Evolutionary conservation across 441 rosid species (phyloP).

Genomic region (Brassica hybrid): DNA sequence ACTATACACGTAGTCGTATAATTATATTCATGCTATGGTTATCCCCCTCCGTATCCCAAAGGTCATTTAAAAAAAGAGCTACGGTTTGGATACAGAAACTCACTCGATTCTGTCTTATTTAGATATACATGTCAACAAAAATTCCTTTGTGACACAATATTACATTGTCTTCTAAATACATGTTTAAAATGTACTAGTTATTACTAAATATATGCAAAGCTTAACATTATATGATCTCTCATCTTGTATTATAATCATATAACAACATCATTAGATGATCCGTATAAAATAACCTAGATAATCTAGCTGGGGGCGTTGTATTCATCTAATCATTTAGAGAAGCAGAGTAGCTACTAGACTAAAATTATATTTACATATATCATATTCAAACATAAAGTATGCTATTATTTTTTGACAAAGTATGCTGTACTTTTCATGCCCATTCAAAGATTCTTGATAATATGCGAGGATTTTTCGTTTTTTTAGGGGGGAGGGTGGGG

Average conservation of each 20-base stretch:
- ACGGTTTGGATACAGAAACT: constrained; percentile 42
- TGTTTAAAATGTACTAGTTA: constrained; percentile 21
- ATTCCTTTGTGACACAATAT: constrained; percentile 27
- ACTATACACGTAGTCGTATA: background rate
- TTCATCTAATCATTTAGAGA: constrained; percentile 25
- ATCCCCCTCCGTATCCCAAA: constrained; percentile 29
- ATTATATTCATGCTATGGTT: background rate
- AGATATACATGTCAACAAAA: constrained; percentile 26
- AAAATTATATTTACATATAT: constrained; percentile 1
- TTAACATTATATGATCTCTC: constrained; percentile 8
- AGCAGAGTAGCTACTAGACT: constrained; percentile 11
- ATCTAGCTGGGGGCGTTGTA: constrained; percentile 37
- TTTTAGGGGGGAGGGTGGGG: background rate
- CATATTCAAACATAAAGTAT: background rate
- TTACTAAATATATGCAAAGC: background rate
- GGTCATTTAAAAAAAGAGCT: constrained; percentile 25
- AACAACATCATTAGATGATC: constrained; percentile 19
- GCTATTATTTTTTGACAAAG: background rate
- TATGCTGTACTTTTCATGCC: constrained; percentile 29
- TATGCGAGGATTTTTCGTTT: background rate
- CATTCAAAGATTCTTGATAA: constrained; percentile 30
- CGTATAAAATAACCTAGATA: constrained; percentile 25
- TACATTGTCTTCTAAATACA: constrained; percentile 21
- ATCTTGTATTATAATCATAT: background rate
- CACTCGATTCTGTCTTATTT: constrained; percentile 32